A percentile compares a stretch with the other conserved stretches of the same genome.
phyloP scores from a whole-genome alignment of 306 rosid genomes.

The Prunus kanzakura region DNA sequence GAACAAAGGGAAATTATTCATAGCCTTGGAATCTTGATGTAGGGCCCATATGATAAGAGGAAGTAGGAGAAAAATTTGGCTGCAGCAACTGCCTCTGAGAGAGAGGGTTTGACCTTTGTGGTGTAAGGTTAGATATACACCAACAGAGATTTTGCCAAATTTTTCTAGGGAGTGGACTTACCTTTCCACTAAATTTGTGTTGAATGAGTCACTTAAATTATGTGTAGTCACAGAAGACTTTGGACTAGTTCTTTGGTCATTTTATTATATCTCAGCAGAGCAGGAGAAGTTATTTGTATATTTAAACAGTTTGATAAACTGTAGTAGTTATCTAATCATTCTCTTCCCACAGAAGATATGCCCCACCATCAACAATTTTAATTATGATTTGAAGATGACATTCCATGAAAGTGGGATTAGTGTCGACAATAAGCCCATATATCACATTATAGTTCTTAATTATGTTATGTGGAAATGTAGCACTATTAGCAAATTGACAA shows the following conservation, averaged over 20 bases:
- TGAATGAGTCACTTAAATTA: slow-evolving; percentile 38
- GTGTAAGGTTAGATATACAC: slow-evolving; percentile 8
- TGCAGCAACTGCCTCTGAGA: neutral
- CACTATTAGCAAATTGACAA: too few species aligned
- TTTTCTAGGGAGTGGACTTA: slow-evolving; percentile 32
- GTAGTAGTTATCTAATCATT: neutral
- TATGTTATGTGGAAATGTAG: too few species aligned
- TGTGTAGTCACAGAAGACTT: slow-evolving; percentile 24
- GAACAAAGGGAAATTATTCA: neutral
- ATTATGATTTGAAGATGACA: neutral
- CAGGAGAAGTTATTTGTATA: neutral
- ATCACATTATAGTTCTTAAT: too few species aligned
- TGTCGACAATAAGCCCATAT: neutral
- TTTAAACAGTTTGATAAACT: neutral
- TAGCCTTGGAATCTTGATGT: slow-evolving; percentile 35
- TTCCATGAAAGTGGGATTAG: neutral
- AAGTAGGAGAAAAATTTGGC: slow-evolving; percentile 30
- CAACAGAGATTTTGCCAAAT: slow-evolving; percentile 41
- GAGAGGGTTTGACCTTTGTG: slow-evolving; percentile 40
- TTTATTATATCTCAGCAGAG: neutral
- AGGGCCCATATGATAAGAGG: slow-evolving; percentile 21
- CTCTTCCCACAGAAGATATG: neutral
- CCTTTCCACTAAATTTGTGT: slow-evolving; percentile 29
- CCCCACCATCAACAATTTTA: neutral
- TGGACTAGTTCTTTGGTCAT: slow-evolving; percentile 18